phyloP scores from a whole-genome alignment of 2,329 filamentous ascomycete genomes.

The Tolypocladium guangdongense region DNA sequence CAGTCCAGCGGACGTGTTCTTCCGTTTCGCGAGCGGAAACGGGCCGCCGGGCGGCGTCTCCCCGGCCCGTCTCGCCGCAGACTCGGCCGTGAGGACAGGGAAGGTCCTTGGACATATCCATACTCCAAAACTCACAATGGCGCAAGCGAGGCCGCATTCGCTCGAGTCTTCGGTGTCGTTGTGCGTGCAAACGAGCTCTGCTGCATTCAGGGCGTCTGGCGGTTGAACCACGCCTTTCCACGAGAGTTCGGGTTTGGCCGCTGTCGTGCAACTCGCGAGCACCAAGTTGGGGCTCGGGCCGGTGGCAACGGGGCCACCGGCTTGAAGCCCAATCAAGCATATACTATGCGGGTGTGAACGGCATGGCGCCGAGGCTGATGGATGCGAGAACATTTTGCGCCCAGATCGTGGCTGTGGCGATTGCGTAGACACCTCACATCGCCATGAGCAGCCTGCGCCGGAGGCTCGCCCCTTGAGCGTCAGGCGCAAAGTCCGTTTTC shows the following conservation, averaged over 20 bases:
- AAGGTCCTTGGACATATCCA: neutral
- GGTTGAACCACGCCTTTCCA: neutral
- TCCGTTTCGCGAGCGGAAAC: neutral
- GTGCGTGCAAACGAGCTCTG: neutral
- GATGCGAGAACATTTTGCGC: neutral
- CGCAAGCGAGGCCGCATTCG: neutral
- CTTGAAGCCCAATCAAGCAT: neutral
- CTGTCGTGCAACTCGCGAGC: neutral
- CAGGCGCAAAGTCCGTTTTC: too few species aligned
- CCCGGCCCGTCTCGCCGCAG: neutral
- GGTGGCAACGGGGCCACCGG: too few species aligned
- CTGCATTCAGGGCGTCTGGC: neutral
- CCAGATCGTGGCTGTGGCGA: too few species aligned
- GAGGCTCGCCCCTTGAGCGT: too few species aligned
- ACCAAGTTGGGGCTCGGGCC: too few species aligned
- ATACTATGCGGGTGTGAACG: neutral
- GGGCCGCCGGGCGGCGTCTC: neutral
- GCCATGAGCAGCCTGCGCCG: too few species aligned
- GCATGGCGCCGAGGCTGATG: neutral
- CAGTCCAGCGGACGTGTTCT: neutral
- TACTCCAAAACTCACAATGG: neutral
- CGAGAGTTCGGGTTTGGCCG: neutral
- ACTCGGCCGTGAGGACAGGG: neutral
- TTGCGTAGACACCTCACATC: too few species aligned
- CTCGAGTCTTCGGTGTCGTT: neutral